These are phyloP conservation scores for Umbelopsis ramanniana DNA, from an alignment of 192 early-diverging fungal species.

Conservation along the genomic window DNA sequence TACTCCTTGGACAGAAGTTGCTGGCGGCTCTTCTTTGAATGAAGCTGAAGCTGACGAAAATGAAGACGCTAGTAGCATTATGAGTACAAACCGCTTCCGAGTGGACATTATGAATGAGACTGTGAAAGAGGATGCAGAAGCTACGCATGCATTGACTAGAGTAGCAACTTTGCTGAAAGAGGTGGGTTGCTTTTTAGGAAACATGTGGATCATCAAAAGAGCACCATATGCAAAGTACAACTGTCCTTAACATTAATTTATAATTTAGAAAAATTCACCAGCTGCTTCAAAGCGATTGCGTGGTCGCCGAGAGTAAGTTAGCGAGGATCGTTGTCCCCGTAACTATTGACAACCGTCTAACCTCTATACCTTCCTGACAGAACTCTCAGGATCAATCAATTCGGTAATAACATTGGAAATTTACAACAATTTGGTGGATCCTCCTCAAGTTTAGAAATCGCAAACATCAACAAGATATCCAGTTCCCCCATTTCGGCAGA, in stretches of 20 bases:
- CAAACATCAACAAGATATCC: slow-evolving; percentile 7
- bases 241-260: background rate
- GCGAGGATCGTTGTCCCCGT: no score
- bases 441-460: slow-evolving; percentile 16
- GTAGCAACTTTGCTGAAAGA: slow-evolving; percentile 42
- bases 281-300: slow-evolving; percentile 28
- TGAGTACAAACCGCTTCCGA: slow-evolving; percentile 35
- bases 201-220: no score
- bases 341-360: background rate
- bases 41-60: slow-evolving; percentile 45
- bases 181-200: background rate
- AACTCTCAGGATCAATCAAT: slow-evolving; percentile 20
- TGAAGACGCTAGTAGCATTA: slow-evolving; percentile 35
- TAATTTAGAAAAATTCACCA: slow-evolving; percentile 28
- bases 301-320: slow-evolving; percentile 45
- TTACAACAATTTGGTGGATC: slow-evolving; percentile 23
- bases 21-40: slow-evolving; percentile 27
- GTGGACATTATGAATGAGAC: slow-evolving; percentile 47
- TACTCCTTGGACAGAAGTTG: slow-evolving; percentile 32
- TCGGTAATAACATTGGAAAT: background rate
- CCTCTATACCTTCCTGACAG: background rate
- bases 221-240: background rate
- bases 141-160: slow-evolving; percentile 37
- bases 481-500: slow-evolving; percentile 16
- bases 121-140: slow-evolving; percentile 32